Evolutionary conservation across 2,329 filamentous ascomycete genomes (phyloP), one percentile per base, ranked within the genome.

Genomic region (Gnomoniopsis smithogilvyi): DNA sequence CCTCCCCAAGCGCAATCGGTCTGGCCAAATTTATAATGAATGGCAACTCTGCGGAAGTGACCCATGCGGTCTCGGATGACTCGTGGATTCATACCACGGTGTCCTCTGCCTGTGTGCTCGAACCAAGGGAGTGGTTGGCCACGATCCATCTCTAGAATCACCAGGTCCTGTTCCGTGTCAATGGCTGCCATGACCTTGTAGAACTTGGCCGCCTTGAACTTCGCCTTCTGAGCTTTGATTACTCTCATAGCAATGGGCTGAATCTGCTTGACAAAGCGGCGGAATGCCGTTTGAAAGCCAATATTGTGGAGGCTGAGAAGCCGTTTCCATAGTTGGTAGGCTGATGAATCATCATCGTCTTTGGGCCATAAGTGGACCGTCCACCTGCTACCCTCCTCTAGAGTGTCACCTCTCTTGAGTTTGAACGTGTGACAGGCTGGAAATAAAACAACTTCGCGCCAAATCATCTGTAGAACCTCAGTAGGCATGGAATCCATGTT

Each of bases 391-490:
- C 10, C 6, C 3, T 34, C 30, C 7, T 6, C 19, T 19, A 22
- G 6, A 14, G 3, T 17, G 2, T 17, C 30, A 33, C 21, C 10
- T 21, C 45, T 34, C 14, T 7, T 10, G 6, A 59, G 7, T 12
- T 38, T 55, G 54, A 64, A 51, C 4, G 61, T 54, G 26, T 68
- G 66, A 19, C 66, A 49, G 6, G 64, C 57, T 1, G 66, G 65
- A 51, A 60, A 63, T 17, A 38, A 34, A 3, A 68, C 21, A 2
- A 56, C 59, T 41, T 66, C 52, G 6, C 21, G 36, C 41, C 66
- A 65, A 53, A 67, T 64, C 52, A 57, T 56, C 2, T 41, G 36
- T n/a, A 65, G 64, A 6, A 67, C 60, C 30, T 67, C 66, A 2
- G 45, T 3, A 1, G 64, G 64, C 2, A 66, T 45, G 41, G 17